These are phyloP conservation scores for Lecanicillium sp. DNA, from an alignment of 2,329 filamentous ascomycete genomes.

Conservation along the genomic window DNA sequence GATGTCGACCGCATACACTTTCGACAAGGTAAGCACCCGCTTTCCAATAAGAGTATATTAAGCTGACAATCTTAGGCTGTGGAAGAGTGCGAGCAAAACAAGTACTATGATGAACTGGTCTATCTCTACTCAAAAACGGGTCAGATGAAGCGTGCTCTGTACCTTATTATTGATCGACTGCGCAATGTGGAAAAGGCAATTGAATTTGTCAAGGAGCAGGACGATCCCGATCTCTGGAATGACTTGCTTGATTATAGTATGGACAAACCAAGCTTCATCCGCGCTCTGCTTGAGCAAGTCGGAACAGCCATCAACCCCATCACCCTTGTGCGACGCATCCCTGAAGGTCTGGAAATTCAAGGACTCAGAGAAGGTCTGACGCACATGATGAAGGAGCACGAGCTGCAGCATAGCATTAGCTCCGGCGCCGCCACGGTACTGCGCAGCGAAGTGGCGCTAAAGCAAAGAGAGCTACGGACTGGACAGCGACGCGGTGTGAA, in stretches of 20 bases:
- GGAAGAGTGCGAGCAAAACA: constrained; percentile 71
- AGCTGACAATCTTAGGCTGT: constrained; percentile 44
- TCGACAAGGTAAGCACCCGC: constrained; percentile 56
- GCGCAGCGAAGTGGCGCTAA: constrained; percentile 76
- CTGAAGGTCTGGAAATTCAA: constrained; percentile 86
- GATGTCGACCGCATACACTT: constrained; percentile 78
- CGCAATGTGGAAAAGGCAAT: constrained; percentile 90
- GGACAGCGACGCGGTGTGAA: constrained; percentile 83
- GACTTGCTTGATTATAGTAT: constrained; percentile 92
- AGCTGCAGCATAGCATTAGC: constrained; percentile 89
- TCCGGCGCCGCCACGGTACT: constrained; percentile 83
- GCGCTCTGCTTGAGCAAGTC: constrained; percentile 84
- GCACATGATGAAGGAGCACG: constrained; percentile 90
- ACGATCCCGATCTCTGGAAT: constrained; percentile 90
- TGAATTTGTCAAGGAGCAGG: constrained; percentile 86
- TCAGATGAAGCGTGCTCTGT: constrained; percentile 84
- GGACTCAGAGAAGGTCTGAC: constrained; percentile 82
- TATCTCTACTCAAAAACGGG: constrained; percentile 94
- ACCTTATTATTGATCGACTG: constrained; percentile 89
- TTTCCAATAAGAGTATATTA: neutral
- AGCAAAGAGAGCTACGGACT: constrained; percentile 72
- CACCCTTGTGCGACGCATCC: constrained; percentile 81
- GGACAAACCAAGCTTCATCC: constrained; percentile 95
- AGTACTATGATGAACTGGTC: constrained; percentile 89
- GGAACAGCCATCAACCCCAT: constrained; percentile 92